phyloP scores from a whole-genome alignment of 1,284 basidiomycete species.

The Ceratobasidium sp. region DNA sequence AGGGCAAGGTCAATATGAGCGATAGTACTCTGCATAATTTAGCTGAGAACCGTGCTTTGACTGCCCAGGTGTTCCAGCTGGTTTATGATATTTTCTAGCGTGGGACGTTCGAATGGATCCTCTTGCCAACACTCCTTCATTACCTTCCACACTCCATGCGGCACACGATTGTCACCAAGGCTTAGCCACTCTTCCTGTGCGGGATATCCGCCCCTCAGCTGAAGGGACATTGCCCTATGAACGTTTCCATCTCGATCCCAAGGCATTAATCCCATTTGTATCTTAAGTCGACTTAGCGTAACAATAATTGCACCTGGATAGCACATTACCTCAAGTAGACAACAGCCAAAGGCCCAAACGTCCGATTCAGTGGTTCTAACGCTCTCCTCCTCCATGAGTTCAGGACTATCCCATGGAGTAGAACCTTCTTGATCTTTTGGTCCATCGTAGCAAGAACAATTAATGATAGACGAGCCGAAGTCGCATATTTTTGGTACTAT shows the following conservation, averaged over 20 bases:
- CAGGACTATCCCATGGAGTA: constrained; percentile 24
- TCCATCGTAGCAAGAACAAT: constrained; percentile 6
- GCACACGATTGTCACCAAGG: background rate
- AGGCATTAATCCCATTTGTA: constrained; percentile 2
- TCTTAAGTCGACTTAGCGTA: background rate
- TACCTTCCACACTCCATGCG: background rate
- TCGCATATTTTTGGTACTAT: constrained; percentile 17
- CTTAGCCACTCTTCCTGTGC: constrained; percentile 1
- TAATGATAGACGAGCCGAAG: constrained; percentile 12
- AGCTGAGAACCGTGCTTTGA: no score
- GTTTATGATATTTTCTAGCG: background rate
- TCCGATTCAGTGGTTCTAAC: constrained; percentile 1
- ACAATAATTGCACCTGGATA: no score
- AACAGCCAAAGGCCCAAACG: constrained; percentile 29
- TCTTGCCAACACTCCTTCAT: constrained; percentile 10
- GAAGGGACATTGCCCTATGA: constrained; percentile 1
- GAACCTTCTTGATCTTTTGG: constrained; percentile 13
- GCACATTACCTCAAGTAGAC: constrained; percentile 4
- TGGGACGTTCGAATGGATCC: background rate
- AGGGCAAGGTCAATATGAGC: no score
- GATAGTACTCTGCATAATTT: no score
- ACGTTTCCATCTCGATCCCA: constrained; percentile 16
- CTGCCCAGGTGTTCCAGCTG: no score
- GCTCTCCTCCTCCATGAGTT: constrained; percentile 5
- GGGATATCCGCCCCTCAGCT: constrained; percentile 15